Conservation (phyloP, 2,329 filamentous ascomycete species). For the Fusarium sp. region DNA sequence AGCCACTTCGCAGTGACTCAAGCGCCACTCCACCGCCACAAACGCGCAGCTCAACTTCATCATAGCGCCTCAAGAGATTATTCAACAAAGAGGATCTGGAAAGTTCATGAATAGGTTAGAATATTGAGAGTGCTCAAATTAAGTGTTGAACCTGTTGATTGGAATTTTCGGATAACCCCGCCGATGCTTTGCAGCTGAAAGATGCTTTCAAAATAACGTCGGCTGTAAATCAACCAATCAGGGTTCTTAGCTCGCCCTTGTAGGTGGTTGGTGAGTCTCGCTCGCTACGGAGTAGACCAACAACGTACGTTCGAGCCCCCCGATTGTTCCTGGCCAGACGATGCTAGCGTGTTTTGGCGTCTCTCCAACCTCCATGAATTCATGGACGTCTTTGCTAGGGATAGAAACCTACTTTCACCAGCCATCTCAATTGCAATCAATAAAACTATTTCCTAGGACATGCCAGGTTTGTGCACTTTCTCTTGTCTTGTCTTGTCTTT, state of each 20-base stretch:
- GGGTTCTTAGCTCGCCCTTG: neutral
- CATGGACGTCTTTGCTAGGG: conserved; percentile 21
- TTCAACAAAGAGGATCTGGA: neutral
- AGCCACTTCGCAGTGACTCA: conserved; percentile 26
- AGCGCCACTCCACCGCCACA: conserved; percentile 41
- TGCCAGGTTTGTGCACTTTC: conserved; percentile 17
- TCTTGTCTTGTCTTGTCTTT: conserved; percentile 22
- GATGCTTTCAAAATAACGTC: conserved; percentile 11
- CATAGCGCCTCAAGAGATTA: neutral
- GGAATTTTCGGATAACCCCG: conserved; percentile 4
- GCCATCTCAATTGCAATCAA: conserved; percentile 47
- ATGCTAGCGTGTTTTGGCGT: conserved; percentile 35
- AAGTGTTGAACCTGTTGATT: neutral
- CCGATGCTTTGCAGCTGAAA: conserved; percentile 8
- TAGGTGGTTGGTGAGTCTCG: conserved; percentile 36
- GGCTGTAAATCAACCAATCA: conserved; percentile 27
- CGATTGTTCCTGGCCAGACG: conserved; percentile 30
- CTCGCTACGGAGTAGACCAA: conserved; percentile 19
- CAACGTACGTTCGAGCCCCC: conserved; percentile 28
- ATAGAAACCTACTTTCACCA: conserved; percentile 38
- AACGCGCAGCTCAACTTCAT: conserved; percentile 31
- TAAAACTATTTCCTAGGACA: conserved; percentile 42
- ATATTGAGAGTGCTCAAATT: neutral
- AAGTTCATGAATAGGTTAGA: neutral
- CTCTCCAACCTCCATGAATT: conserved; percentile 48